Conservation (phyloP, 306 rosid genomes). For the Castanospermum australe region DNA sequence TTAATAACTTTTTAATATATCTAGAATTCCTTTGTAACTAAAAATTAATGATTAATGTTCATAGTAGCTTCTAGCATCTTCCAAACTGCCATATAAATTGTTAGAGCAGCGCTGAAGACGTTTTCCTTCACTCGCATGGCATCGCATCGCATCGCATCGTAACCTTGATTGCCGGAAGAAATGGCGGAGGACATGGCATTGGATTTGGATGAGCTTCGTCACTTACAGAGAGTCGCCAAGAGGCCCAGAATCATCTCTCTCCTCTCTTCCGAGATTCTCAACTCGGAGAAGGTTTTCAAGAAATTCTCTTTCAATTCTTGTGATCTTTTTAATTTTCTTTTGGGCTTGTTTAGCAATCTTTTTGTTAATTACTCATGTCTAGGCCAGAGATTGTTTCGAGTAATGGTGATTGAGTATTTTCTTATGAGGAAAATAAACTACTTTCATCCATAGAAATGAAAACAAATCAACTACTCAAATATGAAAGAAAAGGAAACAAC, state of each 20-base stretch:
- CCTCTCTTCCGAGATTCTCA: slow-evolving; percentile 64
- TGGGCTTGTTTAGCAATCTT: background rate
- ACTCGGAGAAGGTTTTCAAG: slow-evolving; percentile 54
- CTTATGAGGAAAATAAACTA: no score
- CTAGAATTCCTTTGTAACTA: no score
- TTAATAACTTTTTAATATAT: no score
- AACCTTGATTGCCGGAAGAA: background rate
- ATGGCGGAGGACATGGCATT: slow-evolving; percentile 74
- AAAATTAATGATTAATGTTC: no score
- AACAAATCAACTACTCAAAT: no score
- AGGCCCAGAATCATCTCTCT: slow-evolving; percentile 72
- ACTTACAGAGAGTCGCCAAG: slow-evolving; percentile 68
- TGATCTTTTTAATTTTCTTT: background rate
- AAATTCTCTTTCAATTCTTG: background rate
- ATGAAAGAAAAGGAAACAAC: no score
- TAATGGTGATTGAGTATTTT: background rate
- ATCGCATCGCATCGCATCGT: background rate
- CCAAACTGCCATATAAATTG: no score
- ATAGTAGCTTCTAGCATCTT: no score
- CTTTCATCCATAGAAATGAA: no score
- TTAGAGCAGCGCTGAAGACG: no score
- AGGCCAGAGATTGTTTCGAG: no score
- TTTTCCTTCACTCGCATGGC: no score
- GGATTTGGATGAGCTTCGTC: slow-evolving; percentile 93
- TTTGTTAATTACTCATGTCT: background rate